Conservation (phyloP, 75 land plant genomes). For the Cunninghamia lanceolata region DNA sequence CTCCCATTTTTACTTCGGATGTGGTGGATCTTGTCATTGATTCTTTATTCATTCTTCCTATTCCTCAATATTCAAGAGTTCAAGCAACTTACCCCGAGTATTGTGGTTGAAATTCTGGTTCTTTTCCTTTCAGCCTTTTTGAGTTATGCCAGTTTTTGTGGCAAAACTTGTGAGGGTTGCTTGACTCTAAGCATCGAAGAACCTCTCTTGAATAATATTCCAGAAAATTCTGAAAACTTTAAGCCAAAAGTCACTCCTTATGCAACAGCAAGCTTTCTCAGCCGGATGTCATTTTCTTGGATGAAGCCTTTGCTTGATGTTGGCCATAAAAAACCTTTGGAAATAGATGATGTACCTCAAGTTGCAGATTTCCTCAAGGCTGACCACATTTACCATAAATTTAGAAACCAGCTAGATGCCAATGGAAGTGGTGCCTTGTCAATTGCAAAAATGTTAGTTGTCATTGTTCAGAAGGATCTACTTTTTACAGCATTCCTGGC, state of each 20-base stretch:
- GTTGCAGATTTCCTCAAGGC: constrained; percentile 43
- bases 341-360: constrained; percentile 68
- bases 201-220: not conserved
- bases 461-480: constrained; percentile 29
- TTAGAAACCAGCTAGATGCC: constrained; percentile 32
- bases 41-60: constrained; percentile 22
- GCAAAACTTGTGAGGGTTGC: constrained; percentile 16
- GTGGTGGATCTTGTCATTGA: constrained; percentile 45
- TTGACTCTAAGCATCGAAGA: not conserved
- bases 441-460: constrained; percentile 33
- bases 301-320: constrained; percentile 49
- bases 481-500: constrained; percentile 32
- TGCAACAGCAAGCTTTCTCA: constrained; percentile 46
- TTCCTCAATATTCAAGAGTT: constrained; percentile 17
- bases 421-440: constrained; percentile 9
- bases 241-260: constrained; percentile 38
- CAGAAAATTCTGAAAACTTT: not conserved
- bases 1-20: constrained; percentile 30
- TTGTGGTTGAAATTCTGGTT: constrained; percentile 15
- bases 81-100: constrained; percentile 2
- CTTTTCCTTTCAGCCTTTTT: constrained; percentile 24
- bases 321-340: constrained; percentile 50
- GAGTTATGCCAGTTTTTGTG: constrained; percentile 24
- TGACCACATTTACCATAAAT: constrained; percentile 22
- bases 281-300: constrained; percentile 76